A percentile compares a stretch with the other conserved stretches of the same genome.
Conservation (phyloP, 75 land plant genomes). For the Gnetum montanum region DNA sequence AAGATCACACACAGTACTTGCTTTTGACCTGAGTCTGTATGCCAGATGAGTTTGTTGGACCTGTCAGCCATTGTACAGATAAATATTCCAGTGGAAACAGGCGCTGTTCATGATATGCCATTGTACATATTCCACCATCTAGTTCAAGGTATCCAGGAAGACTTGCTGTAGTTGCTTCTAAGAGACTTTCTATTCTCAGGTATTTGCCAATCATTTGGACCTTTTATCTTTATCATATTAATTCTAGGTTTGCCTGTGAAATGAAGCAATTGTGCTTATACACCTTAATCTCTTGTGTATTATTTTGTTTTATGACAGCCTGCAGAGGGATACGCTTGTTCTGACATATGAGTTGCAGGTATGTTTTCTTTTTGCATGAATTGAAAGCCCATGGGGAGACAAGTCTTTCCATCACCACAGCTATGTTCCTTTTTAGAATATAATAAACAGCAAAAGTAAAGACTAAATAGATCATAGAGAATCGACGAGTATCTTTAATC, state of each 20-base stretch:
- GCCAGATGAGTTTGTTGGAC: slow-evolving; percentile 57
- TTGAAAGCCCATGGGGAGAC: too few species aligned
- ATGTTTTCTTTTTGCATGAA: too few species aligned
- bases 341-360: slow-evolving; percentile 65
- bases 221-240: neutral
- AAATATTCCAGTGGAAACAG: slow-evolving; percentile 39
- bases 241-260: neutral
- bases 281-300: slow-evolving; percentile 2
- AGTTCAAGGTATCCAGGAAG: slow-evolving; percentile 24
- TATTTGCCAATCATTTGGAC: slow-evolving; percentile 10
- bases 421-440: too few species aligned
- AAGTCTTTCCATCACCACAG: too few species aligned
- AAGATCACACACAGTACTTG: neutral
- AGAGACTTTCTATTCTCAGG: slow-evolving; percentile 73
- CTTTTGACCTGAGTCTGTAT: neutral
- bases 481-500: too few species aligned
- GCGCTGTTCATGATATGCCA: slow-evolving; percentile 70
- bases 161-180: slow-evolving; percentile 69
- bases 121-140: slow-evolving; percentile 36
- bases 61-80: slow-evolving; percentile 41
- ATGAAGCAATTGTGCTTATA: neutral
- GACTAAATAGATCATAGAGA: too few species aligned
- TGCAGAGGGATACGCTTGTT: slow-evolving; percentile 59
- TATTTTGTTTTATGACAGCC: slow-evolving; percentile 29
- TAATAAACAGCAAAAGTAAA: too few species aligned